phyloP scores from a whole-genome alignment of 768 basidiomycete species.

The Pholiota conissans region DNA sequence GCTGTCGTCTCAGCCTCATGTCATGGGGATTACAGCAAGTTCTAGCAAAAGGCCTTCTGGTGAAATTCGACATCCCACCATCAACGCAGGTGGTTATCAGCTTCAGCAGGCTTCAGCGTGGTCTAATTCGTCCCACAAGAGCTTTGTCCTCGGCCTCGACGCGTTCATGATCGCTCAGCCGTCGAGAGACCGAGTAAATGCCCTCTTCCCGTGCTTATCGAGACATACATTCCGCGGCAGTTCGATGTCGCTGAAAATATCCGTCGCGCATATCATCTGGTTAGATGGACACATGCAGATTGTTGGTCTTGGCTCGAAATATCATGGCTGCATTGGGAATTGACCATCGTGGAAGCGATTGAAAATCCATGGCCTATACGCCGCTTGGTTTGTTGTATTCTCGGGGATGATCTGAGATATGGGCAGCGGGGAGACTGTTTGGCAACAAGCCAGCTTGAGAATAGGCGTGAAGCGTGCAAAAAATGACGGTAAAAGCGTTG shows the following conservation, averaged over 20 bases:
- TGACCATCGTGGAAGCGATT: background rate
- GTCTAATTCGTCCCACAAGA: background rate
- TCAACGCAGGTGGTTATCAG: background rate
- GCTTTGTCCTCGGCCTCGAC: background rate
- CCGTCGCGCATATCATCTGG: background rate
- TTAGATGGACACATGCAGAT: background rate
- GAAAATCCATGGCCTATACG: background rate
- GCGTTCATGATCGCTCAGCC: background rate
- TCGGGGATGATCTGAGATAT: background rate
- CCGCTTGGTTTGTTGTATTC: background rate
- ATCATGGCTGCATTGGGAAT: background rate
- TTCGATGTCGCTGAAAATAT: background rate
- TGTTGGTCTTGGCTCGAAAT: background rate
- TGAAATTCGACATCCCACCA: background rate
- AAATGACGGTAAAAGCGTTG: background rate
- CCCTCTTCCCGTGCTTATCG: background rate
- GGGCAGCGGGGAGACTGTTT: background rate
- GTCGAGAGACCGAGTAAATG: background rate
- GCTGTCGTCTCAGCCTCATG: background rate
- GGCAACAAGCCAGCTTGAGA: background rate
- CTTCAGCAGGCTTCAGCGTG: background rate
- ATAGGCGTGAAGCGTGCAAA: background rate
- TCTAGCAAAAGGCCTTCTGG: slow-evolving; percentile 4
- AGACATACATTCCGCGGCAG: background rate
- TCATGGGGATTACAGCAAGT: slow-evolving; percentile 8